Conservation (phyloP, 164 flowering plant species). For the Piper longum region DNA sequence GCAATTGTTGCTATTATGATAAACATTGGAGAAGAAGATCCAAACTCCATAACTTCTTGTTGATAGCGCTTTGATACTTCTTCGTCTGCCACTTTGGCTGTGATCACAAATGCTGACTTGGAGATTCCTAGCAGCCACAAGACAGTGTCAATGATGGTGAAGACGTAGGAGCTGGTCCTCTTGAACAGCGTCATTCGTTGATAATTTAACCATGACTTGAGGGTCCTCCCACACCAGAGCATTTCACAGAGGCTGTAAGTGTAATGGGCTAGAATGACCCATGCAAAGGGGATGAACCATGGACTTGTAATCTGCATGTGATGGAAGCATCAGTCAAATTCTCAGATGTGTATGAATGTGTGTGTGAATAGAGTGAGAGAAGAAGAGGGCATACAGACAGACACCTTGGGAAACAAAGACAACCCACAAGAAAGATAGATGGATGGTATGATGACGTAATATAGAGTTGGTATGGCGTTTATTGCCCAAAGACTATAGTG, state of each 20-base stretch:
- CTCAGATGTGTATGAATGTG: too few relatives aligned
- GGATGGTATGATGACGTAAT: conserved; percentile 14
- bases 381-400: conserved; percentile 1
- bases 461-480: conserved; percentile 15
- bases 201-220: conserved; percentile 17
- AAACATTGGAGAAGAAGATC: conserved; percentile 43
- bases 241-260: conserved; percentile 28
- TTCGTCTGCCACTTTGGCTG: conserved; percentile 18
- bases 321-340: too few relatives aligned
- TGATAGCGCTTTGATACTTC: conserved; percentile 28
- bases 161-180: conserved; percentile 16
- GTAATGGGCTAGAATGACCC: conserved; percentile 21
- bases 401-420: conserved; percentile 22
- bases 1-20: conserved; percentile 40
- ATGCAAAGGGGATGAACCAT: conserved; percentile 62
- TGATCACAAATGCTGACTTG: conserved; percentile 12
- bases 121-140: conserved; percentile 13
- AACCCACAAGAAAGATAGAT: conserved; percentile 15
- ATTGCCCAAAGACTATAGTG: conserved; percentile 15
- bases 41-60: conserved; percentile 61
- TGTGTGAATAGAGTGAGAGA: not conserved
- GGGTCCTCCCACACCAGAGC: conserved; percentile 29
- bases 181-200: conserved; percentile 14
- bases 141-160: conserved; percentile 9
- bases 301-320: conserved; percentile 34